These are phyloP conservation scores for Trametes elegans DNA, from an alignment of 768 basidiomycete species.

Conservation along the genomic window DNA sequence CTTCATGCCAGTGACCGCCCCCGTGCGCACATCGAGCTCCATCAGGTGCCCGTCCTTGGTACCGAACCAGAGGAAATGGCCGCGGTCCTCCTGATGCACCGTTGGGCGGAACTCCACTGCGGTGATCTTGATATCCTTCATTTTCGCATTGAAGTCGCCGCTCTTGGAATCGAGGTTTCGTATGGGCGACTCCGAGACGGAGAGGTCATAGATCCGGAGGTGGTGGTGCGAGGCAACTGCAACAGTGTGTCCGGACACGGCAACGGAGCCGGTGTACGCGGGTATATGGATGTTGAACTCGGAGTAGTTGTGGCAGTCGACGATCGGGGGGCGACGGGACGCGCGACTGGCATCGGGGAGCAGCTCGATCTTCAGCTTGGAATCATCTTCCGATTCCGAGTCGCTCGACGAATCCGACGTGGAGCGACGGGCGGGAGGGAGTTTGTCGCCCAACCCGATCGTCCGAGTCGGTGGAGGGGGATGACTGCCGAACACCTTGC, in stretches of 20 bases:
- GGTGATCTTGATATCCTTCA: constrained; percentile 70
- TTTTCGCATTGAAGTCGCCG: constrained; percentile 42
- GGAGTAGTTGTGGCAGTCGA: constrained; percentile 33
- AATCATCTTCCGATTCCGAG: constrained; percentile 55
- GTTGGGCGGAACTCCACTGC: constrained; percentile 76
- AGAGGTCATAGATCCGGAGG: constrained; percentile 62
- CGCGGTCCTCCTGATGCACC: constrained; percentile 44
- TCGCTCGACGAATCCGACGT: constrained; percentile 43
- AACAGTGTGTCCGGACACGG: constrained; percentile 54
- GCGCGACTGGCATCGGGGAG: constrained; percentile 71
- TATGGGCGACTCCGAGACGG: constrained; percentile 43
- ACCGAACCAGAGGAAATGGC: constrained; percentile 77
- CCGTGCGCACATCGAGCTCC: constrained; percentile 74
- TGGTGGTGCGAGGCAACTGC: constrained; percentile 59
- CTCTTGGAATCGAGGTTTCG: constrained; percentile 61
- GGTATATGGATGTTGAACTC: constrained; percentile 54
- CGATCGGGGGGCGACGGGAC: constrained; percentile 49
- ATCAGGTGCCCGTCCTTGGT: constrained; percentile 87
- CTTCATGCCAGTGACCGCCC: constrained; percentile 54
- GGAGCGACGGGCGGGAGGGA: constrained; percentile 54
- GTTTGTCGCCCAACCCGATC: constrained; percentile 65
- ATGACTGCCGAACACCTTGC: constrained; percentile 27
- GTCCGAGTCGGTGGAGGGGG: constrained; percentile 76
- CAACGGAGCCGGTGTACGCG: constrained; percentile 52
- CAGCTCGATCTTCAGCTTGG: constrained; percentile 44